A percentile compares a stretch with the other conserved stretches of the same genome.
Evolutionary conservation across 331 rosid genomes (phyloP).

Genomic region (Malus hybrid): DNA sequence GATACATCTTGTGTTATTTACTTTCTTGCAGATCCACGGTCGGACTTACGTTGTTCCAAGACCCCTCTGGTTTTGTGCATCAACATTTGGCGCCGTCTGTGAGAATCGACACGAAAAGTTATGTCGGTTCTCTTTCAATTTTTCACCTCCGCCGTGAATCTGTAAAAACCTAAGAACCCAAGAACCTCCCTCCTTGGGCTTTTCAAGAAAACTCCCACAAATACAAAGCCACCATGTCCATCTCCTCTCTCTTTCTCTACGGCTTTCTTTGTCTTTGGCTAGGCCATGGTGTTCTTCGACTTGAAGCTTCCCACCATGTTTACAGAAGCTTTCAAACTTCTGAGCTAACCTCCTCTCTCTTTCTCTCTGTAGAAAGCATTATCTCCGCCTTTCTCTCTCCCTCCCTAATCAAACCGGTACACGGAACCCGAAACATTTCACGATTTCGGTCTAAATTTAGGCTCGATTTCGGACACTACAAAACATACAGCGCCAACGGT

Average conservation of each 20-base stretch:
- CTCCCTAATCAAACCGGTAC: constrained; percentile 28
- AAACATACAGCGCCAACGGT: constrained; percentile 2
- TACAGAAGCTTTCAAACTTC: constrained; percentile 23
- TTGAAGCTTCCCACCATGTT: constrained; percentile 50
- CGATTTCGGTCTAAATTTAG: constrained; percentile 15
- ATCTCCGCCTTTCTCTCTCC: constrained; percentile 12
- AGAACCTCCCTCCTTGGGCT: too few species aligned
- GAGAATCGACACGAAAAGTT: too few species aligned
- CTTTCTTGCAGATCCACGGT: too few species aligned
- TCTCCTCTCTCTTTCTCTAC: constrained; percentile 14
- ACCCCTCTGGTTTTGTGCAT: too few species aligned
- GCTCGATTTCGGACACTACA: constrained; percentile 12
- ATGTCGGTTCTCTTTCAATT: too few species aligned
- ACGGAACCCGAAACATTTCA: constrained; percentile 14
- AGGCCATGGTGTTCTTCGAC: constrained; percentile 21
- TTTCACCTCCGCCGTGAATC: too few species aligned
- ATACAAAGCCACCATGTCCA: neutral
- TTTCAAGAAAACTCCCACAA: too few species aligned
- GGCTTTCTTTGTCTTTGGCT: constrained; percentile 18
- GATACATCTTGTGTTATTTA: too few species aligned
- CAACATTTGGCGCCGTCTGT: too few species aligned
- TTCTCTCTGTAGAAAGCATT: too few species aligned
- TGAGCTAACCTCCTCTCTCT: constrained; percentile 14
- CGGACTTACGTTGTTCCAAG: too few species aligned
- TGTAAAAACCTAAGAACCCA: too few species aligned